Evolutionary conservation across 192 early-diverging fungal species (phyloP).

Genomic region (Ambispora gerdemannii): DNA sequence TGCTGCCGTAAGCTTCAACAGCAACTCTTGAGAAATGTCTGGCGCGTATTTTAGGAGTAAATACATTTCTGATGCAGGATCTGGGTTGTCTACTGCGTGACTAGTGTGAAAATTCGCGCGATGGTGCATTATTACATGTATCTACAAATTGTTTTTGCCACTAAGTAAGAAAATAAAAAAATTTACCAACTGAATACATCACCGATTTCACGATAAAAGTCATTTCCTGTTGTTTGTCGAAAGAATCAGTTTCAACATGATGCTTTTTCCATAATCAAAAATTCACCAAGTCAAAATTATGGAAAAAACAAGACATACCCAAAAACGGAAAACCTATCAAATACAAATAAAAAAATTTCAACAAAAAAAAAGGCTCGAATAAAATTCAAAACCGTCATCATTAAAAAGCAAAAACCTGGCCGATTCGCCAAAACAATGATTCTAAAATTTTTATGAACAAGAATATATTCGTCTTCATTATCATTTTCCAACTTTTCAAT

Average conservation of each 20-base stretch:
- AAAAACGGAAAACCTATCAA: conserved; percentile 38
- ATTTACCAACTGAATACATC: conserved; percentile 62
- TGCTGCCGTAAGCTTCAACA: conserved; percentile 61
- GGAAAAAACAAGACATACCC: conserved; percentile 24
- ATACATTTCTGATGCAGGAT: conserved; percentile 66
- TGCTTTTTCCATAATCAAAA: too few relatives aligned
- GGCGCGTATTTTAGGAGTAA: conserved; percentile 71
- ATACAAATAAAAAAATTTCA: background rate
- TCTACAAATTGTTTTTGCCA: too few relatives aligned
- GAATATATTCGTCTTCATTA: conserved; percentile 46
- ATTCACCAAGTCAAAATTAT: too few relatives aligned
- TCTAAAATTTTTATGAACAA: conserved; percentile 66
- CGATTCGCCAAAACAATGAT: conserved; percentile 84
- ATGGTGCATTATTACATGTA: too few relatives aligned
- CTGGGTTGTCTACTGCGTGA: conserved; percentile 78
- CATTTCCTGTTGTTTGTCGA: too few relatives aligned
- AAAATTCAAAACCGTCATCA: background rate
- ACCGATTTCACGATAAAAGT: conserved; percentile 79
- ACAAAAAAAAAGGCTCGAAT: background rate
- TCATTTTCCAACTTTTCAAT: conserved; percentile 41
- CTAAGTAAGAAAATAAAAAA: background rate
- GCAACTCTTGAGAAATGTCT: conserved; percentile 61
- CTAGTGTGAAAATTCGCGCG: too few relatives aligned
- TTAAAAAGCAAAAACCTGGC: conserved; percentile 47
- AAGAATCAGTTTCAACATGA: too few relatives aligned